A percentile compares a stretch with the other conserved stretches of the same genome.
phyloP scores from a whole-genome alignment of 306 rosid species.

The Luffa acutangula region DNA sequence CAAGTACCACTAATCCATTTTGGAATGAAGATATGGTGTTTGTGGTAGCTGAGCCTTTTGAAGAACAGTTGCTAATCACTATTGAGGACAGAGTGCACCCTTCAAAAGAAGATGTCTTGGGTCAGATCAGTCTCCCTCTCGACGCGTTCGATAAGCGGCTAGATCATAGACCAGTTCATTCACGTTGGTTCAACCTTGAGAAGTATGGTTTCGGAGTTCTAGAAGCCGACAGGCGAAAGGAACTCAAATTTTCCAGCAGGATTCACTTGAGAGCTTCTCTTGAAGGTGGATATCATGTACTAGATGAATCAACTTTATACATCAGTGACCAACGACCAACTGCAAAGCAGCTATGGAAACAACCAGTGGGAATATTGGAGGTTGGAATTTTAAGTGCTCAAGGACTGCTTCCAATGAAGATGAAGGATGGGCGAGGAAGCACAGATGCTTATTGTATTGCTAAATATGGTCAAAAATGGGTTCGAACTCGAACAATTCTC shows the following conservation, averaged over 20 bases:
- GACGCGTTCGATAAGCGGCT: constrained; percentile 62
- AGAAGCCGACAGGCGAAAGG: constrained; percentile 84
- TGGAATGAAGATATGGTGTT: constrained; percentile 92
- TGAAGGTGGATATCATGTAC: constrained; percentile 96
- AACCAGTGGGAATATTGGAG: constrained; percentile 72
- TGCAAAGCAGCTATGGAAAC: constrained; percentile 90
- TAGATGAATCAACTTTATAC: constrained; percentile 84
- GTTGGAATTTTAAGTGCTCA: constrained; percentile 80
- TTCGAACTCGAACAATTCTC: constrained; percentile 79
- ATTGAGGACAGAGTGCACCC: constrained; percentile 72
- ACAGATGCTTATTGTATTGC: constrained; percentile 84
- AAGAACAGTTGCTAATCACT: constrained; percentile 54
- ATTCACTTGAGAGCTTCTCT: constrained; percentile 83
- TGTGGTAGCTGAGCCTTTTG: constrained; percentile 94
- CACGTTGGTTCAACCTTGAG: constrained; percentile 92
- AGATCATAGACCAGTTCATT: constrained; percentile 74
- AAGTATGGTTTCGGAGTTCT: constrained; percentile 66
- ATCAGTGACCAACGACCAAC: constrained; percentile 86
- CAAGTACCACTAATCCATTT: constrained; percentile 45
- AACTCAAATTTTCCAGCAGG: constrained; percentile 70
- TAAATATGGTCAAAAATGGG: constrained; percentile 90
- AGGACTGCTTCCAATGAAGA: constrained; percentile 91
- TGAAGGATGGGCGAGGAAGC: constrained; percentile 63
- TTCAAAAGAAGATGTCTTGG: constrained; percentile 66
- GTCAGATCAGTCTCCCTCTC: constrained; percentile 56